Conservation (phyloP, 352 stramenopile species). For the Phytophthora ohioensis region DNA sequence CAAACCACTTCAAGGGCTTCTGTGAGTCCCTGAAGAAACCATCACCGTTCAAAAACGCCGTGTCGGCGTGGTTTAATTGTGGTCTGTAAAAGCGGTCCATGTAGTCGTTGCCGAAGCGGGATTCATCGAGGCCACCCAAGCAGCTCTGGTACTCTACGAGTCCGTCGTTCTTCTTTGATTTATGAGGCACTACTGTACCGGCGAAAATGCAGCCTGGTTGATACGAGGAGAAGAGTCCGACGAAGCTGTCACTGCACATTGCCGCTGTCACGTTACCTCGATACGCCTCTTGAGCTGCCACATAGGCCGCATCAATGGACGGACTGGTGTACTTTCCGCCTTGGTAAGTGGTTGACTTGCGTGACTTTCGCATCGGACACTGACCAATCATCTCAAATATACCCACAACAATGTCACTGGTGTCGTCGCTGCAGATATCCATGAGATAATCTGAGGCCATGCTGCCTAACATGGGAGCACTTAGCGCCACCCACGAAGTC, state of each 20-base stretch:
- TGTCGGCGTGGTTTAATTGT: constrained; percentile 55
- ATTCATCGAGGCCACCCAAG: constrained; percentile 25
- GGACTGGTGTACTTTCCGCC: constrained; percentile 28
- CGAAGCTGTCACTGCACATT: constrained; percentile 52
- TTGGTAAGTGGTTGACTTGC: constrained; percentile 43
- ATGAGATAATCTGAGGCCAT: constrained; percentile 49
- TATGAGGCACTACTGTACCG: constrained; percentile 31
- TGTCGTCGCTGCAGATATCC: constrained; percentile 36
- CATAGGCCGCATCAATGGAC: constrained; percentile 35
- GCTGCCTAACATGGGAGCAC: constrained; percentile 44
- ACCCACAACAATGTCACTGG: constrained; percentile 7
- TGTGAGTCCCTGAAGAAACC: constrained; percentile 34
- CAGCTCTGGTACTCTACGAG: constrained; percentile 61
- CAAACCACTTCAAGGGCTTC: constrained; percentile 55
- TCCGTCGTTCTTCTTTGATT: constrained; percentile 42
- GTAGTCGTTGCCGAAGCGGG: constrained; percentile 38
- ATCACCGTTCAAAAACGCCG: constrained; percentile 50
- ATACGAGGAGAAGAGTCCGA: constrained; percentile 45
- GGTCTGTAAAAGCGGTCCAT: constrained; percentile 41
- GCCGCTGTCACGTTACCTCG: constrained; percentile 37
- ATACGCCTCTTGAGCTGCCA: constrained; percentile 41
- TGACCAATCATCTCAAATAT: constrained; percentile 39
- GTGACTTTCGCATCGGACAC: constrained; percentile 40
- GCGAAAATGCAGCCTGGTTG: constrained; percentile 19
- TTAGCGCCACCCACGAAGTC: constrained; percentile 44